These are phyloP conservation scores for Tulasnella sp. DNA, from an alignment of 768 basidiomycete species.

Conservation along the genomic window DNA sequence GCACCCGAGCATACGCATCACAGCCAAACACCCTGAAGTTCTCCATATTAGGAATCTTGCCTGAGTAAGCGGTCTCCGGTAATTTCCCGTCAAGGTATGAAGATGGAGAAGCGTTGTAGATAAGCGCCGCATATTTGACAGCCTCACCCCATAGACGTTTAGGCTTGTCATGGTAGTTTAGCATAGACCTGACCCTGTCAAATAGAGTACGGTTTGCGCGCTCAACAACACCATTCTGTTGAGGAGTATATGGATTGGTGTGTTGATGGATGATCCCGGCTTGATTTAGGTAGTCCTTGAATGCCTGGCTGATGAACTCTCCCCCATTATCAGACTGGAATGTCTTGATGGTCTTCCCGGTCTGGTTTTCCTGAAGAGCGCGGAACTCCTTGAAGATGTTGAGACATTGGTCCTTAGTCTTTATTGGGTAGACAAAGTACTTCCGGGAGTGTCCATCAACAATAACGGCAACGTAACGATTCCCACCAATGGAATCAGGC, in stretches of 20 bases:
- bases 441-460: background rate
- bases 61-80: background rate
- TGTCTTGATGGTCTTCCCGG: background rate
- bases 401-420: background rate
- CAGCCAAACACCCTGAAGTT: constrained; percentile 1
- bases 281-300: constrained; percentile 16
- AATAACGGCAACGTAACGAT: background rate
- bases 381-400: background rate
- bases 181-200: constrained; percentile 21
- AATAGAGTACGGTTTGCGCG: constrained; percentile 23
- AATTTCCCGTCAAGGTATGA: background rate
- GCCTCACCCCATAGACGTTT: constrained; percentile 6
- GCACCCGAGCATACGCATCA: background rate
- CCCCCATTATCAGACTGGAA: background rate
- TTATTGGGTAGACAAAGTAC: background rate
- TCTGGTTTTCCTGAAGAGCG: background rate
- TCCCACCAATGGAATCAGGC: background rate
- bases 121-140: background rate
- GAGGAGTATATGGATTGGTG: constrained; percentile 23
- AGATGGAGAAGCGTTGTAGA: constrained; percentile 1
- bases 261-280: constrained; percentile 22
- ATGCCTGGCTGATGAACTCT: constrained; percentile 18
- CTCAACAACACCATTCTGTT: constrained; percentile 26
- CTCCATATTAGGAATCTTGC: constrained; percentile 1
- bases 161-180: constrained; percentile 21